These are phyloP conservation scores for Aspergillus carbonarius DNA, from an alignment of 2,329 filamentous ascomycete genomes.

Conservation along the genomic window DNA sequence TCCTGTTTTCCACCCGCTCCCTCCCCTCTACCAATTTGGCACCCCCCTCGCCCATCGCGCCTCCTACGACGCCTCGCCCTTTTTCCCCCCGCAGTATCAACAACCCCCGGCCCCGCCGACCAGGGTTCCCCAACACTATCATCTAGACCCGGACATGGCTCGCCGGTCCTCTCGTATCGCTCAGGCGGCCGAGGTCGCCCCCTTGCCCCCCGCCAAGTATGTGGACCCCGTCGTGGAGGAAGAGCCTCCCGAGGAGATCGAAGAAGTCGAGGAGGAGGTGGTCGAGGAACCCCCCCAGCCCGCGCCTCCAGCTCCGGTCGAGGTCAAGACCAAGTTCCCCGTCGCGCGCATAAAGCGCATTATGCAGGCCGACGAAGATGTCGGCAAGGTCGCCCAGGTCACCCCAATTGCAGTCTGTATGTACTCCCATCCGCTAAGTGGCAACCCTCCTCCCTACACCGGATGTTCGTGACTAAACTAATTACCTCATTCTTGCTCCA, in stretches of 20 bases:
- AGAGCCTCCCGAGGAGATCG: constrained; percentile 14
- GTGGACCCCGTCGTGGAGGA: constrained; percentile 25
- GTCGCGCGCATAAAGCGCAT: constrained; percentile 97
- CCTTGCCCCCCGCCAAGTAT: constrained; percentile 22
- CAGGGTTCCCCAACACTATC: constrained; percentile 38
- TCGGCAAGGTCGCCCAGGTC: constrained; percentile 96
- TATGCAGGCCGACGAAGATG: constrained; percentile 98
- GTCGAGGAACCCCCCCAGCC: constrained; percentile 20
- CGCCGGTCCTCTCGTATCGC: constrained; percentile 42
- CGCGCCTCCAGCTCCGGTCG: constrained; percentile 51
- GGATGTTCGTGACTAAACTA: not conserved
- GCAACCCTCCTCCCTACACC: not conserved
- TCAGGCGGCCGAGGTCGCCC: constrained; percentile 31
- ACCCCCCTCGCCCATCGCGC: constrained; percentile 39
- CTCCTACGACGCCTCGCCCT: constrained; percentile 49
- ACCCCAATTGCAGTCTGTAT: constrained; percentile 87
- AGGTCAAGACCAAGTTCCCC: constrained; percentile 93
- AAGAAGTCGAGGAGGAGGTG: not conserved
- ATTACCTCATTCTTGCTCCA: not conserved
- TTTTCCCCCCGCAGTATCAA: constrained; percentile 43
- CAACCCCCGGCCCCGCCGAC: constrained; percentile 24
- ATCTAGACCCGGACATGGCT: constrained; percentile 40
- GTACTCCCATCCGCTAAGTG: constrained; percentile 30
- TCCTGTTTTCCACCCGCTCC: constrained; percentile 13
- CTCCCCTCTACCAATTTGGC: constrained; percentile 31